These are phyloP conservation scores for Arthroderma sp. DNA, from an alignment of 2,329 filamentous ascomycete species.

Conservation along the genomic window DNA sequence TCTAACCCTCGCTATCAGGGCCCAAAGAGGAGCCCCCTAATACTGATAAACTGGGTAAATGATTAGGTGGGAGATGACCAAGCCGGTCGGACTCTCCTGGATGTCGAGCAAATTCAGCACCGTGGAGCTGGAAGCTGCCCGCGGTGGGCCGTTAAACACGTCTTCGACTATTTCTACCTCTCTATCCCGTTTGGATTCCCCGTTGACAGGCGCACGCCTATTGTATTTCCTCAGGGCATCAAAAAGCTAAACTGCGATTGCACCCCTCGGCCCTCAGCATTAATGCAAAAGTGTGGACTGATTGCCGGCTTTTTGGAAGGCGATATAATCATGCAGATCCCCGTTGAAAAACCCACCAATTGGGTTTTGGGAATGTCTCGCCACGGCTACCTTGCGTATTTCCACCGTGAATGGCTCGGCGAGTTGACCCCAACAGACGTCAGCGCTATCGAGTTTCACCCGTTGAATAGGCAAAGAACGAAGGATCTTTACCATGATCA, in stretches of 20 bases:
- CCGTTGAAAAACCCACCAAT: neutral
- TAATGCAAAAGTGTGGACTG: neutral
- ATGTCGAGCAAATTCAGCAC: constrained; percentile 1
- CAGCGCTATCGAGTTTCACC: neutral
- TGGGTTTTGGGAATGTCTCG: neutral
- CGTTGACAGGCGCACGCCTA: no score
- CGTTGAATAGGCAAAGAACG: neutral
- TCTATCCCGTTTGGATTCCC: neutral
- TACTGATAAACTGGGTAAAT: no score
- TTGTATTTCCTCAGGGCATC: neutral
- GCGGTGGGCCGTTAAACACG: neutral
- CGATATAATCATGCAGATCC: neutral
- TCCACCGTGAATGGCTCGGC: neutral
- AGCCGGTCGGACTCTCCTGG: neutral
- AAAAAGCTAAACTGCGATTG: neutral
- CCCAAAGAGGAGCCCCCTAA: no score
- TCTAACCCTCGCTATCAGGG: no score
- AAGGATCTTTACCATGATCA: neutral
- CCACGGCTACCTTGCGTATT: neutral
- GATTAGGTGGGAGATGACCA: no score
- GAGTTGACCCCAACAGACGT: neutral
- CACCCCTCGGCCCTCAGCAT: neutral
- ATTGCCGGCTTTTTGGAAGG: neutral
- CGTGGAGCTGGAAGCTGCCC: neutral
- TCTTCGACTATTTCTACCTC: neutral